phyloP scores from a whole-genome alignment of 169 alveolate genomes.

The Babesia gibsoni region DNA sequence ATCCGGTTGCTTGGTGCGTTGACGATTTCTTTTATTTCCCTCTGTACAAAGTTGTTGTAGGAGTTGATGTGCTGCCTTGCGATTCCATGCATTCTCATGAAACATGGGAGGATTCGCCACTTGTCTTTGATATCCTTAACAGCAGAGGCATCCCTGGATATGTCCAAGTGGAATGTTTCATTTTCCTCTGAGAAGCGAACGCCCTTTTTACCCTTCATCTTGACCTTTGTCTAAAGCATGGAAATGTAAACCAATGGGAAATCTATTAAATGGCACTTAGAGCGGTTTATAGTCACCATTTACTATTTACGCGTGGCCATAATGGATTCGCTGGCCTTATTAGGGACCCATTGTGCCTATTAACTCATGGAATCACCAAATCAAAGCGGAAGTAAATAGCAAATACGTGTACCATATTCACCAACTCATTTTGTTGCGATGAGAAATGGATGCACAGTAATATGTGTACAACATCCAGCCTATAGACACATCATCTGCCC shows the following conservation, averaged over 20 bases:
- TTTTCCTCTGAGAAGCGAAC: conserved; percentile 20
- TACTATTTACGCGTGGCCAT: too few relatives aligned
- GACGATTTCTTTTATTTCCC: conserved; percentile 88
- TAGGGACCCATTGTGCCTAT: too few relatives aligned
- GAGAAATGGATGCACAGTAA: too few relatives aligned
- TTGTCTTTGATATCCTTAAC: conserved; percentile 81
- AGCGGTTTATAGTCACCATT: too few relatives aligned
- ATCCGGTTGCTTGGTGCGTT: conserved; percentile 87
- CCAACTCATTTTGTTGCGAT: too few relatives aligned
- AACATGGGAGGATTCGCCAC: conserved; percentile 92
- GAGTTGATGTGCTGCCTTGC: conserved; percentile 94
- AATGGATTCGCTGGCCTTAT: too few relatives aligned
- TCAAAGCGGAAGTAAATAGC: too few relatives aligned
- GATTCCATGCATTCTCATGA: conserved; percentile 88
- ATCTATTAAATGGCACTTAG: too few relatives aligned
- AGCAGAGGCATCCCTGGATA: conserved; percentile 16
- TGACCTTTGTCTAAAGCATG: neutral
- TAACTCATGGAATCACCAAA: too few relatives aligned
- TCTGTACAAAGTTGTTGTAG: conserved; percentile 88
- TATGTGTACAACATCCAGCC: too few relatives aligned
- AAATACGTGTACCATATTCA: too few relatives aligned
- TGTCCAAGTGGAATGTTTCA: neutral
- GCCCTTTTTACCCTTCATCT: neutral
- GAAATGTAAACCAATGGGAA: neutral
- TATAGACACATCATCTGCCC: too few relatives aligned